Base-by-base conservation (phyloP, 2,329 filamentous ascomycete genomes). In the Pezicula neosporulosa region DNA sequence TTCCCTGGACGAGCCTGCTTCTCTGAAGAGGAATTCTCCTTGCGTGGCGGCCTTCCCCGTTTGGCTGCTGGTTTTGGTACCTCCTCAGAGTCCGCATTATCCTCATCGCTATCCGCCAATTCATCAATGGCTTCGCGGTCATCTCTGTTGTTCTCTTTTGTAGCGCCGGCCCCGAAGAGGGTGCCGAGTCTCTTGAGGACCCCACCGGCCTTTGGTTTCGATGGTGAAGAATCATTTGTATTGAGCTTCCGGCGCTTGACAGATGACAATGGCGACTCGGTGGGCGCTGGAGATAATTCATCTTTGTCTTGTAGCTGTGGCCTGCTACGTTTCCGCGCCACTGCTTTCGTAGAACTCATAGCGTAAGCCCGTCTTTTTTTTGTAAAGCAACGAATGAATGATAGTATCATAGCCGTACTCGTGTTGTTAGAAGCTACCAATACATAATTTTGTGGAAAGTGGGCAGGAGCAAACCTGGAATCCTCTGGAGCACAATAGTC, bases 131-230 rank as follows among this genome's bases (percentile, higher is more conserved):
- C 54, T 59, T 7, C 55, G 13, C 63, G 60, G 19, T 61, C 49
- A 13, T 64, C 63, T 37, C 58, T 58, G 19, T 21, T 47, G 36
- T 50, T 51, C 33, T 27, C 42, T 19, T 55, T 39, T 19, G 44
- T 8, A 21, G 33, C 10, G 15, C 35, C 42, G 7, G 44, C 18
- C 35, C 12, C 39, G 52, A 33, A 33, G 12, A 10, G 30, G 12
- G 30, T 33, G 9, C 30, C 30, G 6, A 33, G 30, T 33, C 30
- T 60, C 3, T 59, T 53, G 7, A 62, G 52, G 6, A 53, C 49
- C 12, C 55, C 47, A 30, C 59, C 51, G 1, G 56, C 55, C 19
- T 53, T 49, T 18, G 61, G 56, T 2, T 57, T 63, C 41, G 57
- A 52, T 8, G 57, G 62, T 2, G 58, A 62, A 16, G 51, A 38